A percentile compares a stretch with the other conserved stretches of the same genome.
phyloP scores from a whole-genome alignment of 108 stramenopile species.

The Nitzschia putrida region DNA sequence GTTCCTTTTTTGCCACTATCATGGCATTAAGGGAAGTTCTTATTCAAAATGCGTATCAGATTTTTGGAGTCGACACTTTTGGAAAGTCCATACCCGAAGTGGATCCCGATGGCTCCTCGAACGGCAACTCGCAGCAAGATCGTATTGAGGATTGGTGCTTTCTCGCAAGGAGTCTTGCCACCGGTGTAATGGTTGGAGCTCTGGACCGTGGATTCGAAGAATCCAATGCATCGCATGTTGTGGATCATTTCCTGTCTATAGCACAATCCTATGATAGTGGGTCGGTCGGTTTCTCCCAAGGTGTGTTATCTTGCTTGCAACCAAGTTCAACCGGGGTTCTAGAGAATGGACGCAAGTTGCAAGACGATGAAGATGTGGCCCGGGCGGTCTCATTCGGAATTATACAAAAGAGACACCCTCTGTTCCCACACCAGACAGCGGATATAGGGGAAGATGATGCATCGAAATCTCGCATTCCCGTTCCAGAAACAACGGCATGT shows the following conservation, averaged over 20 bases:
- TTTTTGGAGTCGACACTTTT: not conserved
- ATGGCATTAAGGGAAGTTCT: constrained; percentile 1
- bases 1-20: constrained; percentile 4
- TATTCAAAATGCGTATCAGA: not conserved
- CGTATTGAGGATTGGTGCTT: not conserved
- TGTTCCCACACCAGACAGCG: not conserved
- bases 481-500: constrained; percentile 3
- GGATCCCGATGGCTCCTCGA: not conserved
- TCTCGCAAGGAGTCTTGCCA: not conserved
- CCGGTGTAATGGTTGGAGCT: not conserved
- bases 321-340: not conserved
- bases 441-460: not conserved
- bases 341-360: not conserved
- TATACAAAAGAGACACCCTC: not conserved
- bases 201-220: not conserved
- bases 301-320: not conserved
- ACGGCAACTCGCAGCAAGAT: not conserved
- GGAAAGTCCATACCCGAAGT: not conserved
- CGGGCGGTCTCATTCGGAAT: not conserved
- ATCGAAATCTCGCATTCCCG: not conserved
- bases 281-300: not conserved
- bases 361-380: not conserved
- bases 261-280: not conserved
- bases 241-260: not conserved
- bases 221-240: not conserved